Evolutionary conservation across 2,329 filamentous ascomycete species (phyloP), one percentile per base, ranked within the genome.

Genomic region (Stemphylium lycopersici): DNA sequence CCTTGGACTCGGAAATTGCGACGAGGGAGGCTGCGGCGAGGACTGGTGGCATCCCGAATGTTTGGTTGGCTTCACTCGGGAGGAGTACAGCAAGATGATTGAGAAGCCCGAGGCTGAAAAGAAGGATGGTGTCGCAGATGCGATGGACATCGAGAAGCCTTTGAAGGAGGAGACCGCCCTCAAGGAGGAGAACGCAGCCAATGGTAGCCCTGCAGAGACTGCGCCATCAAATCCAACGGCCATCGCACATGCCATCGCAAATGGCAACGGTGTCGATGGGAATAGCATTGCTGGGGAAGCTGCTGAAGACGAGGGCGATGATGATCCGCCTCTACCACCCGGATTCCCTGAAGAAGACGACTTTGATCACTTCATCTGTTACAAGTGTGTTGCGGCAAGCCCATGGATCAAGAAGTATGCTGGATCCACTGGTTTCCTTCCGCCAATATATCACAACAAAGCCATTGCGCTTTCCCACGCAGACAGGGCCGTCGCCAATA

Each of bases 11-110:
- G 92, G 91, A 0, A 89, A 86, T 0, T 82, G 84, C 11, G 89
- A 93, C 62, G 87, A 88, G 1, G 93, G 93, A 13, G 93, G 93
- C 4, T 98, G 93, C 76, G 93, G 93, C 11, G 93, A 98, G 77
- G 93, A 98, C 71, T 98, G 93, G 93, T 98, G 91, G 83, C 93
- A 98, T 77, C 91, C 93, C 0, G 92, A 95, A 58, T 98, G 93
- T 71, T 79, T 98, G 6, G 86, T 96, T 43, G 93, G 93, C 5
- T 78, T 96, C 63, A 87, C 88, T 0, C 84, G 91, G 10, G 83
- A 86, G 55, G 93, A 90, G 86, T 86, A 81, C 60, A 86, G 88
- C 69, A 81, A 74, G 40, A 66, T 59, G 55, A 52, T 67, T 18
- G 62, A 76, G 48, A 70, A 69, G 39, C 55, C 55, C 3, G 61